These are phyloP conservation scores for Shiraia bambusicola DNA, from an alignment of 2,329 filamentous ascomycete species.

Conservation along the genomic window DNA sequence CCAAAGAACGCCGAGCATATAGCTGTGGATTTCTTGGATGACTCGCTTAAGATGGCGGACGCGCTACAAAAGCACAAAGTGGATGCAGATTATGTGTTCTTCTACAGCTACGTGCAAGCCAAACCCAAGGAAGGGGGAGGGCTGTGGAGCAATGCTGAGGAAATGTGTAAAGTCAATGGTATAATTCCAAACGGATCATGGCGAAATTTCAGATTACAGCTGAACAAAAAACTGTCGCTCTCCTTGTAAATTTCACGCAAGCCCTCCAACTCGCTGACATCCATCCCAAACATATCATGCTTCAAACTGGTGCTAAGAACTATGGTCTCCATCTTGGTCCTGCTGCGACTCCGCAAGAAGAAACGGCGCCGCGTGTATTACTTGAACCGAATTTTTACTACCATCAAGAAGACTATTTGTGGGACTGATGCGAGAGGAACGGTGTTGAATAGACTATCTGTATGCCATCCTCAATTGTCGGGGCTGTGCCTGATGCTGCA, in stretches of 20 bases:
- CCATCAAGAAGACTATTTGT: slow-evolving; percentile 54
- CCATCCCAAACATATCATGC: slow-evolving; percentile 50
- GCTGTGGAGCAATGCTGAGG: slow-evolving; percentile 54
- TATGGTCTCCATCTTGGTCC: slow-evolving; percentile 55
- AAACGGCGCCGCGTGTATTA: slow-evolving; percentile 48
- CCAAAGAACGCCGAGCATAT: slow-evolving; percentile 48
- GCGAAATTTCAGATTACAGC: background rate
- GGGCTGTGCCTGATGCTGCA: slow-evolving; percentile 51
- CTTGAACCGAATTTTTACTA: slow-evolving; percentile 59
- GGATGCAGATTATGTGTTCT: slow-evolving; percentile 53
- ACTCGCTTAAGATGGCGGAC: slow-evolving; percentile 41
- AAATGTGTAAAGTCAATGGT: slow-evolving; percentile 52
- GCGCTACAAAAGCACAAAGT: slow-evolving; percentile 39
- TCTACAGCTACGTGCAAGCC: slow-evolving; percentile 58
- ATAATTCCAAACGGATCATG: slow-evolving; percentile 2
- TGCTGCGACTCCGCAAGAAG: slow-evolving; percentile 46
- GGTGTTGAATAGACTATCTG: slow-evolving; percentile 50
- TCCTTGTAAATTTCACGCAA: slow-evolving; percentile 53
- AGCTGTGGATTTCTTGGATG: slow-evolving; percentile 44
- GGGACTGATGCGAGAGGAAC: slow-evolving; percentile 45
- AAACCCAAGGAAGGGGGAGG: slow-evolving; percentile 48
- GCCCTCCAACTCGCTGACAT: slow-evolving; percentile 48
- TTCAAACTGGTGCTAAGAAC: slow-evolving; percentile 57
- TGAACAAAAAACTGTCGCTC: slow-evolving; percentile 21
- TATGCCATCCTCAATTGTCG: slow-evolving; percentile 53